Evolutionary conservation across 2,329 filamentous ascomycete genomes (phyloP), one percentile per base, ranked within the genome.

Genomic region (Beauveria sp.): DNA sequence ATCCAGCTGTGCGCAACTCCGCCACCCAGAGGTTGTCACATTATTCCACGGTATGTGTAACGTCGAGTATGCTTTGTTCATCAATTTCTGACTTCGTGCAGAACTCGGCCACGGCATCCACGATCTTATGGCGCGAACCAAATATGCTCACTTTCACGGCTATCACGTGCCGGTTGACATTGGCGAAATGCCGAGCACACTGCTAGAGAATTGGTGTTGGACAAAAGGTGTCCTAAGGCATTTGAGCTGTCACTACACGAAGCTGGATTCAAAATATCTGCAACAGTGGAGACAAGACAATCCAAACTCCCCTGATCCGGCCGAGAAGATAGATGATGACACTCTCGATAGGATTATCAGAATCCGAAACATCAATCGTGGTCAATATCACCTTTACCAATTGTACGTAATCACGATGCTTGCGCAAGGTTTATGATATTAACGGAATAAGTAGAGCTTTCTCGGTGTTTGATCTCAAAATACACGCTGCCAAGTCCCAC

Each of bases 201-300:
- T 56, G n/a, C 40, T 56, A 12, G 53, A 56, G 40, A 56, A 56
- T 38, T 56, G 53, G 53, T 56, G 53, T 42, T 56, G 53, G 53
- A 45, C 9, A n/a, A 43, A 43, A 16, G 40, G 46, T 22, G 40
- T 56, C 26, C 40, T 56, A 12, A 22, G 42, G 42, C n/a, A 43
- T n/a, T 43, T 56, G 53, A 56, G 53, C 53, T 43, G 34, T 26
- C 53, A 56, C 24, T 56, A 56, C 34, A 56, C 34, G 7, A 43
- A 26, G 20, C 16, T 56, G 40, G n/a, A 45, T 45, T 14, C 34
- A 45, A 14, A 22, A 18, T 56, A 56, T 28, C n/a, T 56, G 34
- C 31, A 43, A 8, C 34, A 56, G 40, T 56, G 53, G 53, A 20
- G 40, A 18, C 24, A 12, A 12, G 53, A 56, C 10, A 43, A 56